Evolutionary conservation across 352 stramenopile genomes (phyloP).

Genomic region (Phytophthora litchii): DNA sequence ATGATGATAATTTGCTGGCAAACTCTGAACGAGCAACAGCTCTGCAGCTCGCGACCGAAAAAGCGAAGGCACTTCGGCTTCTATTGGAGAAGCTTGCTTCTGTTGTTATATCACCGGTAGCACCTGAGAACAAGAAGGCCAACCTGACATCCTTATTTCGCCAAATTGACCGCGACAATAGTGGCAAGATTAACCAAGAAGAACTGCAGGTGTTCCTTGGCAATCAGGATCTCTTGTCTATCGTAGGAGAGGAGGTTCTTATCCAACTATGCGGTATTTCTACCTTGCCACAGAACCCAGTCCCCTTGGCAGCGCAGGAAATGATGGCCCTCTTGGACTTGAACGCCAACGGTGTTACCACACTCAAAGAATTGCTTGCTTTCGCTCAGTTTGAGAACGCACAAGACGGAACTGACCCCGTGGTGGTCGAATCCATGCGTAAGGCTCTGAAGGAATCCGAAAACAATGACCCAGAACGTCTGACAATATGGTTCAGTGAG

Average conservation of each 20-base stretch:
- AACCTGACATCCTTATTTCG: constrained; percentile 47
- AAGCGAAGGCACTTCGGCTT: constrained; percentile 22
- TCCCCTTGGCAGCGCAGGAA: constrained; percentile 29
- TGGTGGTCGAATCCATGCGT: constrained; percentile 31
- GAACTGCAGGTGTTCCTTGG: constrained; percentile 58
- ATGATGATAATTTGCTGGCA: not conserved
- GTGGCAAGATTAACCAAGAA: constrained; percentile 56
- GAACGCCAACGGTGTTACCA: constrained; percentile 62
- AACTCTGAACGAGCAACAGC: not conserved
- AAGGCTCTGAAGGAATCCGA: constrained; percentile 25
- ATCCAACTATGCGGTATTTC: constrained; percentile 25
- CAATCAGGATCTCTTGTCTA: constrained; percentile 13
- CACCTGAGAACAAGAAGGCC: constrained; percentile 8
- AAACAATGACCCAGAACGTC: constrained; percentile 11
- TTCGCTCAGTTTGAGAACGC: constrained; percentile 35
- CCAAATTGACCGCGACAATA: constrained; percentile 54
- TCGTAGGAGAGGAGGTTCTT: constrained; percentile 15
- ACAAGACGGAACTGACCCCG: constrained; percentile 15
- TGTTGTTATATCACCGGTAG: not conserved
- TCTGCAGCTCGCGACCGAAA: constrained; percentile 19
- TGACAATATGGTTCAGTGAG: constrained; percentile 55
- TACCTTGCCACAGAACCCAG: constrained; percentile 8
- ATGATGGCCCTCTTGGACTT: constrained; percentile 53
- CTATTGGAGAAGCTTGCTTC: constrained; percentile 28
- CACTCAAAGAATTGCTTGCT: constrained; percentile 54